A percentile compares a stretch with the other conserved stretches of the same genome.
Evolutionary conservation across 208 protist genomes (phyloP).

Genomic region (Trypanosoma mega): DNA sequence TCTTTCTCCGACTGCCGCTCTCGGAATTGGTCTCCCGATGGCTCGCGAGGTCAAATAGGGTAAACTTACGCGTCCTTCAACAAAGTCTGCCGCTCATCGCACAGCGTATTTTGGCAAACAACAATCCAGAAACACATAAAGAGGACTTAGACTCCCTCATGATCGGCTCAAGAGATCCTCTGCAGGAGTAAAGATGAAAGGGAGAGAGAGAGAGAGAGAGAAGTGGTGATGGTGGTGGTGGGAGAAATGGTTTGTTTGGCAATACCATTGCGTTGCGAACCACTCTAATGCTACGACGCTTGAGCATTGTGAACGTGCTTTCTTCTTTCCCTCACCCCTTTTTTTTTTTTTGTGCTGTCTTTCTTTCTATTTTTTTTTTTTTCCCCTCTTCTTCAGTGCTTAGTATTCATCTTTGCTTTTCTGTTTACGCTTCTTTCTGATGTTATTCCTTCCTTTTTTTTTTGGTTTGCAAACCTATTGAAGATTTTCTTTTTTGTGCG

Average conservation of each 20-base stretch:
- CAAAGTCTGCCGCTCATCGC: background rate
- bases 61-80: constrained; percentile 16
- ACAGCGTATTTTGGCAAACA: background rate
- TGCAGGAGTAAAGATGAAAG: background rate
- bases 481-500: too few species aligned
- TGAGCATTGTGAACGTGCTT: too few species aligned
- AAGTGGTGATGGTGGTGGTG: background rate
- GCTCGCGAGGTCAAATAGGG: constrained; percentile 26
- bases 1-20: constrained; percentile 40
- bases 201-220: background rate
- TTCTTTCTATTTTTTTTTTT: too few species aligned
- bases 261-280: too few species aligned
- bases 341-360: constrained; percentile 15
- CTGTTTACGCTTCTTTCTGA: too few species aligned
- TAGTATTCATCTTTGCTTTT: too few species aligned
- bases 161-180: constrained; percentile 13
- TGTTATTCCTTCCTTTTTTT: too few species aligned
- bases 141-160: constrained; percentile 22
- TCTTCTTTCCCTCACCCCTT: constrained; percentile 4
- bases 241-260: background rate
- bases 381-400: too few species aligned
- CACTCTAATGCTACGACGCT: too few species aligned
- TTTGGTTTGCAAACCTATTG: too few species aligned
- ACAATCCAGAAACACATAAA: background rate
- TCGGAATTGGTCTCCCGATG: constrained; percentile 48